Evolutionary conservation across 2,329 filamentous ascomycete species (phyloP), one percentile per base, ranked within the genome.

Genomic region (Fusarium dimerum): DNA sequence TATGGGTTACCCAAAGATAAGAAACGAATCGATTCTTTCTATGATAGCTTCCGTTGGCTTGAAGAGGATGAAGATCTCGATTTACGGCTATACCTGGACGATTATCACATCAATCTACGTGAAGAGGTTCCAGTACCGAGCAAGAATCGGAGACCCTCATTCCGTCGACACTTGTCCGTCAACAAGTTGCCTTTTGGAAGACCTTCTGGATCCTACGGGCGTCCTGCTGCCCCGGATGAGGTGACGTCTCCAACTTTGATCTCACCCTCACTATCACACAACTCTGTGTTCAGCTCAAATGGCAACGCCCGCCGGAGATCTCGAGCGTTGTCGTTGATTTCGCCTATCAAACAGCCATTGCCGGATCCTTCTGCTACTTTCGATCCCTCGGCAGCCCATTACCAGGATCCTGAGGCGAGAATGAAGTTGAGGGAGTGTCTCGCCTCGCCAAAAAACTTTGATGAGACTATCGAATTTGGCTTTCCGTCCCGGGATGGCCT

Each of bases 401-500:
- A 96, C 66, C 90, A 91, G 68, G 92, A 97, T 63, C 91, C 92
- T 0, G 90, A 96, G 68, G 90, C 92, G 39, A 84, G 93, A 34
- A 79, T 90, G 63, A 96, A 95, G 72, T 77, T 97, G 17, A 86
- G 92, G 12, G 85, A 90, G 7, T 96, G 92, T 65, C 82, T 96
- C 17, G 89, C 90, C 8, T 96, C 92, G 1, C 89, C 92, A 1
- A 90, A 96, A 61, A 96, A 96, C 68, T 97, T 97, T 63, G 93
- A 97, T 68, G 93, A 97, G 72, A 92, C 90, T 1, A 83, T 97
- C 47, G 90, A 96, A 68, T 97, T 95, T 71, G 93, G 93, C 1
- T 97, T 97, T 64, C 91, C 92, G 1, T 85, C 87, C 0, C 77
- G 77, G 36, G 80, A 84, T 34, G 71, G 72, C n/a, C 63, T 62